A percentile compares a stretch with the other conserved stretches of the same genome.
These are phyloP conservation scores for Salicornia ramosissima DNA, from an alignment of 148 eudicot species.

Conservation along the genomic window DNA sequence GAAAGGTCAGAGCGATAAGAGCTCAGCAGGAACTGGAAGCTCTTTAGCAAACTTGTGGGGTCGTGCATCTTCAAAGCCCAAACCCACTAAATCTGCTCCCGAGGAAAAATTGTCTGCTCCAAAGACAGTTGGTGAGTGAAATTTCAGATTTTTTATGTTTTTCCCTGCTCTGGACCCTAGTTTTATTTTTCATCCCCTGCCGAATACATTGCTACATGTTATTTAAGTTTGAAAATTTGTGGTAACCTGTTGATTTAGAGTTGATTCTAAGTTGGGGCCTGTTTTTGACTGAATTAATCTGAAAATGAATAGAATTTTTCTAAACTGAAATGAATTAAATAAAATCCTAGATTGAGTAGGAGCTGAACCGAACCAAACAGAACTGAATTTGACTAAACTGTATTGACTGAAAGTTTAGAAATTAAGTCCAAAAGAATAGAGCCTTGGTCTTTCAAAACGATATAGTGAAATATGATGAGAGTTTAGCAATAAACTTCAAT, in stretches of 20 bases:
- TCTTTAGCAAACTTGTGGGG: conserved; percentile 87
- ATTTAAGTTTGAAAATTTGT: background rate
- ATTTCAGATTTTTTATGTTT: background rate
- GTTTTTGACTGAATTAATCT: no score
- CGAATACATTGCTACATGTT: background rate
- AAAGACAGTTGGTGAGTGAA: conserved; percentile 44
- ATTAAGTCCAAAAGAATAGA: no score
- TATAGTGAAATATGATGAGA: background rate
- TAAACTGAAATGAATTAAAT: no score
- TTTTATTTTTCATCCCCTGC: background rate
- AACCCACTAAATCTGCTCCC: conserved; percentile 29
- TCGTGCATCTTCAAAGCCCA: conserved; percentile 74
- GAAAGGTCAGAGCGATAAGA: conserved; percentile 47
- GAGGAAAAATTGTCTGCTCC: conserved; percentile 34
- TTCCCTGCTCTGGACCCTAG: background rate
- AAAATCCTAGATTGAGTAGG: no score
- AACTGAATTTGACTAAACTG: no score
- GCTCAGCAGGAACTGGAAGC: conserved; percentile 50
- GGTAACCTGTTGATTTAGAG: no score
- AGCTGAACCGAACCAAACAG: no score
- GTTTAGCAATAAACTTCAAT: background rate
- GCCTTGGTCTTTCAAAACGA: conserved; percentile 1
- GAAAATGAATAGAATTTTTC: no score
- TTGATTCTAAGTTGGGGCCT: no score
- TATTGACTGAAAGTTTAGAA: no score